Evolutionary conservation across 768 basidiomycete genomes (phyloP), one percentile per base, ranked within the genome.

Genomic region (Collybia sordida): DNA sequence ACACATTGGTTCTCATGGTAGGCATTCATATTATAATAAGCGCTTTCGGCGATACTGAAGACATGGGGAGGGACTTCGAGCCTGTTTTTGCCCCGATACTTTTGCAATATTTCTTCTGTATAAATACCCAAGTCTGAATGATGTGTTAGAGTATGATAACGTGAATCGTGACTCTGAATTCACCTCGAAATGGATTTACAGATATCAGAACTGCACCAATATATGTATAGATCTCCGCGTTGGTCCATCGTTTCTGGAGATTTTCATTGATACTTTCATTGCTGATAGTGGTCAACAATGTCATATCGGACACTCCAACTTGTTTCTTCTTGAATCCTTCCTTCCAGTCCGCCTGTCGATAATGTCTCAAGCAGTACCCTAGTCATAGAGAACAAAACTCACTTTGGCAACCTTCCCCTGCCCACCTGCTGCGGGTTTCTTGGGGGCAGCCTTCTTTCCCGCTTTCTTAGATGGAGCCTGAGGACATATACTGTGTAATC

Each of bases 281-380:
- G 67, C 90, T 93, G 77, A 98, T 98, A 43, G 92, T 96, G 19
- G 91, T 90, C 50, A 99, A 74, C 53, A 99, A 74, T 7, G 97
- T 99, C 97, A 99, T 99, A 78, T 99, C 97, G 37, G 92, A 86
- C 50, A 99, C 96, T 48, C 97, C 97, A 54, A 95, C 88, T 70
- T 92, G 88, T 73, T 98, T 98, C 86, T 98, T 99, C 86, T 97
- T 97, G 80, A 99, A 99, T 4, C 95, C 94, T 64, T 98, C 96
- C 71, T 96, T 96, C 96, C 96, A 99, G 67, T 98, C 96, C 42
- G 96, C 96, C 95, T 98, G 56, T 47, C 19, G 35, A 47, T n/a
- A 14, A 40, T 44, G 28, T 49, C 45, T 40, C 59, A 39, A 55
- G 51, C 52, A 31, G 31, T 6, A 47, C 34, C 34, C 36, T 42